Percentiles rank a stretch among this genome's conserved stretches.
Conservation (phyloP, 257 asterid species). For the Solanum appendiculatum region DNA sequence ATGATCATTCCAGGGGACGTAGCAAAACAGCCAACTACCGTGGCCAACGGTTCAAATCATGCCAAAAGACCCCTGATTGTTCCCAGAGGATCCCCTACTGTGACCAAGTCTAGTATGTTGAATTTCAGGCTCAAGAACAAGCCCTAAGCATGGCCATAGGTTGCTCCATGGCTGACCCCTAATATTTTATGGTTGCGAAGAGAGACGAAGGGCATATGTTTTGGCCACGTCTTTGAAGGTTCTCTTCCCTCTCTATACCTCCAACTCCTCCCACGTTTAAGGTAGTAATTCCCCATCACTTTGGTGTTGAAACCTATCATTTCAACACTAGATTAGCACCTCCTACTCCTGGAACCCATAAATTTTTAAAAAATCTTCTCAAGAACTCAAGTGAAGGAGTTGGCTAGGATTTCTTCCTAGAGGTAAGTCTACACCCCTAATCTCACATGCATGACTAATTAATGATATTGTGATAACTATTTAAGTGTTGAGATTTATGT, state of each 20-base stretch:
- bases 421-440: background rate
- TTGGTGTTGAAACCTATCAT: background rate
- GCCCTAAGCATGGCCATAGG: background rate
- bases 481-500: background rate
- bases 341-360: background rate
- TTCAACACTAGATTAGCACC: background rate
- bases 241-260: background rate
- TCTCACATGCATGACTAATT: background rate
- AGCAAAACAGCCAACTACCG: background rate
- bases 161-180: background rate
- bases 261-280: background rate
- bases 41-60: background rate
- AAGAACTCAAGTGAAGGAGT: background rate
- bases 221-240: background rate
- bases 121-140: background rate
- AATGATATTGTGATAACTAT: background rate
- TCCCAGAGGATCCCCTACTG: background rate
- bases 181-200: background rate
- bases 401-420: background rate
- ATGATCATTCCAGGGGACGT: background rate
- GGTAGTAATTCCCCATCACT: background rate
- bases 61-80: background rate
- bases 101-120: background rate
- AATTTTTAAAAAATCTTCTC: background rate
- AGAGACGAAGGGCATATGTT: background rate